Evolutionary conservation across 768 basidiomycete genomes (phyloP).

Genomic region (Lentinus tigrinus): DNA sequence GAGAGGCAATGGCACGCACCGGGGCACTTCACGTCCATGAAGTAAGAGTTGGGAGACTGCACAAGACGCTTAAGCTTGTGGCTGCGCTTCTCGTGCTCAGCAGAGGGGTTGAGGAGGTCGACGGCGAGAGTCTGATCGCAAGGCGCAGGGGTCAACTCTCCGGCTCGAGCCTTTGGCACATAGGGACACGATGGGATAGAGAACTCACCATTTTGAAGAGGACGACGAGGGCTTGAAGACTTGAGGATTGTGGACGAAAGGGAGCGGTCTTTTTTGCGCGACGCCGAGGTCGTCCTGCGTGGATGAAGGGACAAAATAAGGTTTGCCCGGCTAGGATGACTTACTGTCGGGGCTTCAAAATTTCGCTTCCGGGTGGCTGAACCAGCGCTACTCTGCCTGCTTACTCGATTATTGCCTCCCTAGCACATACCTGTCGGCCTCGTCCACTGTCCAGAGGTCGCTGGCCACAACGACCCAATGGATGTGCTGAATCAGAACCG

Average conservation of each 20-base stretch:
- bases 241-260: conserved; percentile 18
- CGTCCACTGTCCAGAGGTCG: too few relatives aligned
- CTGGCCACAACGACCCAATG: too few relatives aligned
- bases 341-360: conserved; percentile 17
- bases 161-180: neutral
- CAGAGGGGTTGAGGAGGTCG: conserved; percentile 95
- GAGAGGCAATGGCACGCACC: conserved; percentile 47
- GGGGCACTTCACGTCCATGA: conserved; percentile 99
- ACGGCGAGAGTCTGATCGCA: conserved; percentile 81
- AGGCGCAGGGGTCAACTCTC: neutral
- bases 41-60: conserved; percentile 97
- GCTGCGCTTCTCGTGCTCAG: conserved; percentile 79
- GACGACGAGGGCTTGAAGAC: conserved; percentile 9
- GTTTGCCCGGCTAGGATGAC: conserved; percentile 12
- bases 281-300: conserved; percentile 25
- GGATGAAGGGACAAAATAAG: conserved; percentile 22
- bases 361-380: conserved; percentile 17
- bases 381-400: conserved; percentile 1
- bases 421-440: too few relatives aligned
- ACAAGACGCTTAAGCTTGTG: conserved; percentile 99
- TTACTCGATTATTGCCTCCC: neutral
- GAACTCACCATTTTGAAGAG: conserved; percentile 26
- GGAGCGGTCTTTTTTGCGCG: conserved; percentile 22
- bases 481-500: too few relatives aligned
- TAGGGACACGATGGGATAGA: too few relatives aligned